phyloP scores from a whole-genome alignment of 768 basidiomycete genomes.

The Gymnopilus dilepis region DNA sequence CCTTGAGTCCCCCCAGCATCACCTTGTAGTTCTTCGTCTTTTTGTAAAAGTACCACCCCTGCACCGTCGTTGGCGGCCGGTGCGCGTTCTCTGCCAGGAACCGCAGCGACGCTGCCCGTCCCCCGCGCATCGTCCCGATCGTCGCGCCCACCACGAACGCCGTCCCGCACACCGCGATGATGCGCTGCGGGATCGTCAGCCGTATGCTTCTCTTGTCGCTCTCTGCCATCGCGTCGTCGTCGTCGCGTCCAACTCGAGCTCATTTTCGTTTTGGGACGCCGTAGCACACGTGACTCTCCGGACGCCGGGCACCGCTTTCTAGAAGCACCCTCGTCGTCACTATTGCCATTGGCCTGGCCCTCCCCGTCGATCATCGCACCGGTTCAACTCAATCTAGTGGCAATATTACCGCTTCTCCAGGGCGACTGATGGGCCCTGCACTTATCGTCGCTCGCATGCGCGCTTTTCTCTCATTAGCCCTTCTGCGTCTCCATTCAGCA shows the following conservation, averaged over 20 bases:
- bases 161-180: conserved; percentile 64
- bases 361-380: not conserved
- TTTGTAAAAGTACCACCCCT: conserved; percentile 96
- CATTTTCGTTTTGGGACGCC: not conserved
- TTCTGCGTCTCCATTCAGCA: too few species aligned
- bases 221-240: conserved; percentile 20
- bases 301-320: not conserved
- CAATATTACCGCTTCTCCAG: not conserved
- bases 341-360: not conserved
- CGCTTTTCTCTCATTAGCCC: too few species aligned
- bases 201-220: conserved; percentile 29
- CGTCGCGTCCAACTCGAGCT: conserved; percentile 9
- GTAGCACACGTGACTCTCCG: conserved; percentile 1
- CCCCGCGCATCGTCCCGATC: conserved; percentile 77
- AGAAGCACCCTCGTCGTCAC: not conserved
- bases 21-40: conserved; percentile 95
- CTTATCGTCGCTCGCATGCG: too few species aligned
- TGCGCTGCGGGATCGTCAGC: conserved; percentile 58
- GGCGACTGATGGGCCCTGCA: too few species aligned
- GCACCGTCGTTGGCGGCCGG: conserved; percentile 80
- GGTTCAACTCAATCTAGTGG: not conserved
- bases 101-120: conserved; percentile 70
- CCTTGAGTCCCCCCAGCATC: conserved; percentile 72
- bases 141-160: conserved; percentile 66
- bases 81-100: conserved; percentile 96